Evolutionary conservation across 2,329 filamentous ascomycete species (phyloP), one percentile per base, ranked within the genome.

Genomic region (Hypocreales sp.): DNA sequence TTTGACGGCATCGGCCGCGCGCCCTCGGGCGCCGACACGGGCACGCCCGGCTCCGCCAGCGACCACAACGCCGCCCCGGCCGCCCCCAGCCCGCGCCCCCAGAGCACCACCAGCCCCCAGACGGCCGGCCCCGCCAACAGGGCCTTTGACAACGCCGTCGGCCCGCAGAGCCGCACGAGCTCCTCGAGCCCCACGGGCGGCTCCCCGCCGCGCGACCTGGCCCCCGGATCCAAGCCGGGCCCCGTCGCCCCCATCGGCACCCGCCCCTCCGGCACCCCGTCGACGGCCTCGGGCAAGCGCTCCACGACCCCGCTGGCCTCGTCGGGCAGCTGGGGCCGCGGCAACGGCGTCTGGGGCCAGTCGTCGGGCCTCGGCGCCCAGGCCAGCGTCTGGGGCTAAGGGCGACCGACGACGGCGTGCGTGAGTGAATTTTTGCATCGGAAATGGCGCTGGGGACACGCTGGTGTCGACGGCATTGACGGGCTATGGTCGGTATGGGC

Each of bases 221-320:
- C 62, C 17, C 65, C 52, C 33, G 60, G 55, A 24, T 50, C 53
- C 28, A 72, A 70, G 56, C 49, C 68, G 35, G 60, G 58, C 26
- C 62, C 79, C 5, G 84, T 95, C 28, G 87, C 84, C 14, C 87
- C 90, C 12, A 95, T 95, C 41, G 90, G 90, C 37, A 94, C 87
- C 31, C 78, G 90, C 24, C 87, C 87, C 4, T 66, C 70, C 12
- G 67, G 64, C 21, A 65, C 62, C 19, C 56, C 69, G n/a, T 56
- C 52, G 18, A 50, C 47, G 7, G 50, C 58, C 22, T 64, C 68
- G 34, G 58, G 60, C 53, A 90, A 90, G 51, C 80, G 82, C 33
- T 82, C 86, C 0, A 92, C 82, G 7, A 92, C 86, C 3, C 86
- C 87, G 29, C 66, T 93, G 17, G 76, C 84, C n/a, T 92, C 84